phyloP scores from a whole-genome alignment of 352 stramenopile species.

The Elongisporangium anandrum region DNA sequence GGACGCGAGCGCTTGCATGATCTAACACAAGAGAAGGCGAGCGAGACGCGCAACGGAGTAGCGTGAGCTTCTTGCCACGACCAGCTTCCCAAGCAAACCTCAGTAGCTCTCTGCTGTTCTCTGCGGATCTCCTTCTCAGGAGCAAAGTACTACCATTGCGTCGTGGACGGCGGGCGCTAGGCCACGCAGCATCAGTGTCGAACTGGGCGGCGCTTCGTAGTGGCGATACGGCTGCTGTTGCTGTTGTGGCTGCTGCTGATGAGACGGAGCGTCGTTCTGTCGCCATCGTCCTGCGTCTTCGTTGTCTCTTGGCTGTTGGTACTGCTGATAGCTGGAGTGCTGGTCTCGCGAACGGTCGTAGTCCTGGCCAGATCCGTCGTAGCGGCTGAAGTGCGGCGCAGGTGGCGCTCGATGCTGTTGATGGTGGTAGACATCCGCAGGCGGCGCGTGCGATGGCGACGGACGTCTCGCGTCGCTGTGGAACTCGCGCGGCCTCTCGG shows the following conservation, averaged over 20 bases:
- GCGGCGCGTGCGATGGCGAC: neutral
- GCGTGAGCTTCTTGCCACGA: conserved; percentile 14
- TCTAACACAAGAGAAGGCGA: conserved; percentile 29
- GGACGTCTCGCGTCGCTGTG: neutral
- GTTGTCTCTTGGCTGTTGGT: neutral
- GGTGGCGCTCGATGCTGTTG: neutral
- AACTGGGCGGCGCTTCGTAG: conserved; percentile 32
- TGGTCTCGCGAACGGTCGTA: neutral
- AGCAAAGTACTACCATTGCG: conserved; percentile 51
- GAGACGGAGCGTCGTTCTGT: neutral
- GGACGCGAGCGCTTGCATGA: conserved; percentile 38
- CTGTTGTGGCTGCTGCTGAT: conserved; percentile 3
- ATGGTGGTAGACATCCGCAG: neutral
- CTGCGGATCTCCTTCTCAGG: neutral
- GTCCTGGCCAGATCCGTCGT: neutral
- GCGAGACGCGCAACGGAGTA: conserved; percentile 5
- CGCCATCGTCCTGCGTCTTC: neutral
- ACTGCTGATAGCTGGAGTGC: neutral
- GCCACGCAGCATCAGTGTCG: conserved; percentile 59
- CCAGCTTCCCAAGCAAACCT: conserved; percentile 1
- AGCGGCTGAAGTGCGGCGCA: neutral
- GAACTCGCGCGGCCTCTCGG: neutral
- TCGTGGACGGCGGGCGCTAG: conserved; percentile 47
- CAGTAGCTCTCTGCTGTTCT: conserved; percentile 4
- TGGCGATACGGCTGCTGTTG: conserved; percentile 1